Evolutionary conservation across 2,329 filamentous ascomycete species (phyloP).

Genomic region (Alternaria metachromatica): DNA sequence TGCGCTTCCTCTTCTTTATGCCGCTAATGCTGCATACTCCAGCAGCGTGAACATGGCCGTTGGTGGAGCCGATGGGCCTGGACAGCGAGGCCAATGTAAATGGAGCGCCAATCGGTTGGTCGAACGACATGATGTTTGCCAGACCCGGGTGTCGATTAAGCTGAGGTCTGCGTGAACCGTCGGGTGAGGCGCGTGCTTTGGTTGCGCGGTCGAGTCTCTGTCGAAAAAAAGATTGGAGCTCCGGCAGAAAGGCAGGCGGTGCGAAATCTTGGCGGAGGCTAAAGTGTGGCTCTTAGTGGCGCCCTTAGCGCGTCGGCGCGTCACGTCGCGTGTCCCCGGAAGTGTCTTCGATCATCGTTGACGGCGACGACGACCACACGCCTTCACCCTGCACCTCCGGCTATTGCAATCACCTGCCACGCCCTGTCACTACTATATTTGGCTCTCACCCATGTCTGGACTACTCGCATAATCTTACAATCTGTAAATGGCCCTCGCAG

Average conservation of each 20-base stretch:
- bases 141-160: slow-evolving; percentile 21
- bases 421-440: neutral
- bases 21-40: slow-evolving; percentile 62
- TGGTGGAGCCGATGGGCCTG: slow-evolving; percentile 49
- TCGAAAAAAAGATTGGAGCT: slow-evolving; percentile 35
- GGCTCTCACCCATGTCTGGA: neutral
- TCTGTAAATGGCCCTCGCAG: slow-evolving; percentile 46
- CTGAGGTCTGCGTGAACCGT: slow-evolving; percentile 33
- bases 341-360: slow-evolving; percentile 7
- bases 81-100: slow-evolving; percentile 54
- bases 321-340: slow-evolving; percentile 15
- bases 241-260: slow-evolving; percentile 25
- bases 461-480: slow-evolving; percentile 24
- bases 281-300: slow-evolving; percentile 14
- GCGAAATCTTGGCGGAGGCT: slow-evolving; percentile 20
- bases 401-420: neutral
- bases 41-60: slow-evolving; percentile 51
- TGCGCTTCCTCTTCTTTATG: slow-evolving; percentile 66
- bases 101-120: slow-evolving; percentile 46
- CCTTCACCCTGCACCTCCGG: slow-evolving; percentile 3
- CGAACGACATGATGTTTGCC: slow-evolving; percentile 46
- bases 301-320: slow-evolving; percentile 21
- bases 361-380: neutral
- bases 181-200: slow-evolving; percentile 21
- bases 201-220: slow-evolving; percentile 14